Percentiles rank a stretch among this genome's conserved stretches.
Evolutionary conservation across 345 rosid genomes (phyloP).

Genomic region (Gynandropsis gynandra): DNA sequence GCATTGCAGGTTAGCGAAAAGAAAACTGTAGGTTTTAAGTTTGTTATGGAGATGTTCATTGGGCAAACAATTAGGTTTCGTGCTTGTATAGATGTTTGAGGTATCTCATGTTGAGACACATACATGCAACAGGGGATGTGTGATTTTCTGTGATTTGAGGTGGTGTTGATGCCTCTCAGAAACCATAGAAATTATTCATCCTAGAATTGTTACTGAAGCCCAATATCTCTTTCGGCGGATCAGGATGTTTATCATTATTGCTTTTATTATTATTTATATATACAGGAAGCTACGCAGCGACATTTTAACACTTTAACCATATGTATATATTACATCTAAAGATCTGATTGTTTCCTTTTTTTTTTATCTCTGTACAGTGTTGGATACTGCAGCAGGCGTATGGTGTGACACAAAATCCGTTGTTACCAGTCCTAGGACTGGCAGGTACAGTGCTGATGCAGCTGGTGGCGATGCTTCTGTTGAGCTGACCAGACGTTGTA

Average conservation of each 20-base stretch:
- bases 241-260: neutral
- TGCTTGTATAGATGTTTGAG: slow-evolving; percentile 10
- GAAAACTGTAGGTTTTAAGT: slow-evolving; percentile 8
- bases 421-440: slow-evolving; percentile 83
- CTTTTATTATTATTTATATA: slow-evolving; percentile 8
- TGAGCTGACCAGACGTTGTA: slow-evolving; percentile 92
- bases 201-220: slow-evolving; percentile 5
- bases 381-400: slow-evolving; percentile 97
- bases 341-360: slow-evolving; percentile 15
- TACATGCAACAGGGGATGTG: neutral
- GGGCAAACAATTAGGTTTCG: slow-evolving; percentile 6
- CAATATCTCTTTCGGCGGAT: too few species aligned
- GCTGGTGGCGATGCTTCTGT: slow-evolving; percentile 93
- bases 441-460: slow-evolving; percentile 76
- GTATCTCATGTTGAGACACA: neutral
- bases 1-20: slow-evolving; percentile 64
- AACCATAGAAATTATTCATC: neutral
- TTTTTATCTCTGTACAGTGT: slow-evolving; percentile 42
- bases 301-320: neutral
- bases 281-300: slow-evolving; percentile 3
- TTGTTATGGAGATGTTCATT: slow-evolving; percentile 12
- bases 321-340: slow-evolving; percentile 3
- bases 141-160: neutral
- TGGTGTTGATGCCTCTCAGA: neutral
- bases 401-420: slow-evolving; percentile 96